These are phyloP conservation scores for Acorus calamus DNA, from an alignment of 106 monocot genomes.

Conservation along the genomic window DNA sequence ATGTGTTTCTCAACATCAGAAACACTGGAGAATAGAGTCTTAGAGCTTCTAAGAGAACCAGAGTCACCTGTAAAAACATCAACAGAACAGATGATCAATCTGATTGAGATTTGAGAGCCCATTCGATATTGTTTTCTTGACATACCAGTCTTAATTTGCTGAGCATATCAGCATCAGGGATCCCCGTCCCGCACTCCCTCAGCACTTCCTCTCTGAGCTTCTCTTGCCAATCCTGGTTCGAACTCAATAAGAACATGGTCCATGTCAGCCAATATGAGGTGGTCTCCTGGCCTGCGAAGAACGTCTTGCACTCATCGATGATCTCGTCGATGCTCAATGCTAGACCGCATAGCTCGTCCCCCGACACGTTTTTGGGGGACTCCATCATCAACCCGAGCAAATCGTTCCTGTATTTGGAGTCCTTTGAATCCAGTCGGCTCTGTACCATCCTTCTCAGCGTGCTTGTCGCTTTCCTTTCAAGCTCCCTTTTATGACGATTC, in stretches of 20 bases:
- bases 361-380: slow-evolving; percentile 11
- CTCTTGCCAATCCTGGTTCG: slow-evolving; percentile 53
- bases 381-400: slow-evolving; percentile 66
- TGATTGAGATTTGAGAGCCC: too few species aligned
- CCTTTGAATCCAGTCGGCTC: slow-evolving; percentile 5
- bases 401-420: slow-evolving; percentile 24
- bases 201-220: slow-evolving; percentile 45
- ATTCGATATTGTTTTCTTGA: too few species aligned
- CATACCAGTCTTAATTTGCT: slow-evolving; percentile 1
- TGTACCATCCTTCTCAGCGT: slow-evolving; percentile 4
- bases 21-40: slow-evolving; percentile 41
- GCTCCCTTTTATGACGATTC: slow-evolving; percentile 7
- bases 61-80: neutral
- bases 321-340: slow-evolving; percentile 47
- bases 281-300: slow-evolving; percentile 59
- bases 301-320: slow-evolving; percentile 75
- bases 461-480: slow-evolving; percentile 5
- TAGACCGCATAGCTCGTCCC: neutral
- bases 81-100: too few species aligned
- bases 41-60: slow-evolving; percentile 40
- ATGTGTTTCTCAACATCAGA: slow-evolving; percentile 9
- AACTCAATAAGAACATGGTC: slow-evolving; percentile 48
- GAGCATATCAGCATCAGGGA: slow-evolving; percentile 25
- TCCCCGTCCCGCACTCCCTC: slow-evolving; percentile 33
- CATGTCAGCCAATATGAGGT: slow-evolving; percentile 51